Base-by-base conservation (phyloP, 2,329 filamentous ascomycete species). In the Aschersonia sp. region DNA sequence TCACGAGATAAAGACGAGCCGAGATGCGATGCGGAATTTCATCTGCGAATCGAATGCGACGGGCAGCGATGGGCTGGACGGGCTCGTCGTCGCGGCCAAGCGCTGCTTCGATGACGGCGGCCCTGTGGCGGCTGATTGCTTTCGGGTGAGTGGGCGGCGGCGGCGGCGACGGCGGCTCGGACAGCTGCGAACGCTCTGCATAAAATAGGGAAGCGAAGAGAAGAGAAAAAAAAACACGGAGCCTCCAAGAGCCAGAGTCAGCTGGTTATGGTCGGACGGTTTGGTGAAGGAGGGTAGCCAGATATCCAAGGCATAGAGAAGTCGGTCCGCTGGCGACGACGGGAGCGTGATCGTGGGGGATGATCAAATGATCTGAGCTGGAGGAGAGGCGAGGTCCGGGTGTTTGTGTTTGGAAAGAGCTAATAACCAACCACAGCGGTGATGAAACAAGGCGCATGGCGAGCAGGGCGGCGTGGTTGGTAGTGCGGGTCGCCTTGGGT, bases 391-490 rank as follows among this genome's bases (percentile, higher is more conserved):
- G 35, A 37, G 35, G 35, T 37, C 35, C 35, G 35, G 35, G 35
- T 37, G 35, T 37, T 37, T 37, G 35, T 50, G 44, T 47, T 42
- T 47, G 43, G 43, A 40, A 43, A 32, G 14, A 45, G 48, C 45
- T 41, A 41, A 22, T 22, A 4, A 22, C 14, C 32, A 37, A 37
- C 43, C 46, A 10, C 48, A 50, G 45, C 43, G 48, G 47, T 50
- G 51, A 49, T 48, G 48, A 51, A 51, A 50, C 47, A 49, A 47
- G 47, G 45, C 32, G 44, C 47, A 50, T 43, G 50, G 50, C 41
- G 46, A 43, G 45, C 45, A 44, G 44, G 35, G 35, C 35, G 35
- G 35, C 35, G 35, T 37, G 4, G 8, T 37, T 5, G 35, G 8
- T 37, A 37, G 35, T 12, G 35, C 35, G 35, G 35, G 35, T 37